A percentile compares a stretch with the other conserved stretches of the same genome.
phyloP scores from a whole-genome alignment of 2,329 filamentous ascomycete species.

The Diaporthe batatas region DNA sequence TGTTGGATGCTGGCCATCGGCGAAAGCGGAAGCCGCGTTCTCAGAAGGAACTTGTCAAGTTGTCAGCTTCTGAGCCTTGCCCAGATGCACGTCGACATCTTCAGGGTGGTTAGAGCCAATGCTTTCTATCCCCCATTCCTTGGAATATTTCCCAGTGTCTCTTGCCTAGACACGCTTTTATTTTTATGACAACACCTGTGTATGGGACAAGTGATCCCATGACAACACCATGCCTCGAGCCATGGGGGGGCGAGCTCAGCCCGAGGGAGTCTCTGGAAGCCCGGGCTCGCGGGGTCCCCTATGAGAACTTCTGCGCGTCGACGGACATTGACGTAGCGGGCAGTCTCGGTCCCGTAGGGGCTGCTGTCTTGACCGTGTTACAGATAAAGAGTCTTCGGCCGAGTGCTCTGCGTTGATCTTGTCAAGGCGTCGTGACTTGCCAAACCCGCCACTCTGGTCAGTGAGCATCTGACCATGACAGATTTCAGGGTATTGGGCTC shows the following conservation, averaged over 20 bases:
- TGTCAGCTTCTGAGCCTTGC: neutral
- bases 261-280: neutral
- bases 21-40: neutral
- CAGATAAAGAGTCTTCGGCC: neutral
- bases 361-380: constrained; percentile 1
- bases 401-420: neutral
- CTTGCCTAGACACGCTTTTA: neutral
- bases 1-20: neutral
- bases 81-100: neutral
- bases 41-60: neutral
- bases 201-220: neutral
- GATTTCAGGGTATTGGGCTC: neutral
- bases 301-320: neutral
- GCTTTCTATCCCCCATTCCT: fast-evolving
- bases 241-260: neutral
- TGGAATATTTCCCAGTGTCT: neutral
- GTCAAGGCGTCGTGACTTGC: neutral
- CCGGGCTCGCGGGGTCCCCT: no score
- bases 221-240: neutral
- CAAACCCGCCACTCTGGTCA: neutral
- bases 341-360: neutral
- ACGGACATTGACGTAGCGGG: neutral
- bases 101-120: no score
- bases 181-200: neutral
- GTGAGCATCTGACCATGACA: no score